Percentiles rank a stretch among this genome's conserved stretches.
Evolutionary conservation across 2,329 filamentous ascomycete species (phyloP).

Genomic region (Gaeumannomyces tritici): DNA sequence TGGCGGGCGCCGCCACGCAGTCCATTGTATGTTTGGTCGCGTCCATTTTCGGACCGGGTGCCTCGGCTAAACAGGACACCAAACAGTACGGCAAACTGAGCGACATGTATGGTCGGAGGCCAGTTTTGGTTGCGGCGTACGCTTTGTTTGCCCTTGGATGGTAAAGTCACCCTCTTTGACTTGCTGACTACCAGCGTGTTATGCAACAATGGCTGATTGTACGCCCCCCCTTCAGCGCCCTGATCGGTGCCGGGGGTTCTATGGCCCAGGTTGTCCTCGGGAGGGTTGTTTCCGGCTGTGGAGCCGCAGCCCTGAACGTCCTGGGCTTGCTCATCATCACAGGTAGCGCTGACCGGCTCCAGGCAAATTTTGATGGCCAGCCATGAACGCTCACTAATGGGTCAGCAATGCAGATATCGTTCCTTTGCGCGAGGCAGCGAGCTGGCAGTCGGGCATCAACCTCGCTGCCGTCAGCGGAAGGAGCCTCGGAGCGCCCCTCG

Average conservation of each 20-base stretch:
- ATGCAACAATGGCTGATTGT: neutral
- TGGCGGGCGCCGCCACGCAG: conserved; percentile 42
- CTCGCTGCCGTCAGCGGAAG: conserved; percentile 40
- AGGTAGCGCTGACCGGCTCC: conserved; percentile 18
- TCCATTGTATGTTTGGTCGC: conserved; percentile 38
- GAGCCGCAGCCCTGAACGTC: conserved; percentile 38
- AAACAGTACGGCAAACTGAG: conserved; percentile 42
- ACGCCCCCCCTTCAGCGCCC: conserved; percentile 12
- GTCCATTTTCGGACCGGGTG: too few relatives aligned
- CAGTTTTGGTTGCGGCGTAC: conserved; percentile 38
- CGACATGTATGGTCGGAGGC: conserved; percentile 47
- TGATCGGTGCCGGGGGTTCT: conserved; percentile 30
- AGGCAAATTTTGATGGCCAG: neutral
- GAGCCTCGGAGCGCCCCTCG: conserved; percentile 43
- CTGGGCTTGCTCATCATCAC: conserved; percentile 43
- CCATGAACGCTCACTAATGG: neutral
- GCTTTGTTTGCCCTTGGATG: conserved; percentile 37
- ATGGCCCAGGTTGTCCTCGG: conserved; percentile 41
- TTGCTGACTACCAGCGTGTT: neutral
- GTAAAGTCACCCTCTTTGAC: conserved; percentile 20
- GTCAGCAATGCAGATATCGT: conserved; percentile 30
- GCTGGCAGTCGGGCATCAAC: conserved; percentile 44
- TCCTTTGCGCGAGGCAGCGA: conserved; percentile 39
- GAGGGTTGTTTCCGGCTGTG: conserved; percentile 40
- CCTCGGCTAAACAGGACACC: too few relatives aligned